Evolutionary conservation across 2,329 filamentous ascomycete genomes (phyloP).

Genomic region (Fusarium globosum): DNA sequence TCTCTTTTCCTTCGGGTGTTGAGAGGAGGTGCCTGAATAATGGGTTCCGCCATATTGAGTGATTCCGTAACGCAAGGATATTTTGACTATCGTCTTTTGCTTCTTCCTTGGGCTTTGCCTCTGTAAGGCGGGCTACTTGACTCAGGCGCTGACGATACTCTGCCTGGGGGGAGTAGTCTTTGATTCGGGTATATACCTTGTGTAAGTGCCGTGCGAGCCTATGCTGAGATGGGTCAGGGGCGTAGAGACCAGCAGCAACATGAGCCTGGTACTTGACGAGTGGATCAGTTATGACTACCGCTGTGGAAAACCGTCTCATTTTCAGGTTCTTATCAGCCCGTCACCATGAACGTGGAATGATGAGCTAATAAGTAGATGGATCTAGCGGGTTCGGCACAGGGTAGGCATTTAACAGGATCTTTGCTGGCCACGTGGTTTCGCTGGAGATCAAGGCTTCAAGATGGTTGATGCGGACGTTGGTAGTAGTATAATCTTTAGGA

Average conservation of each 20-base stretch:
- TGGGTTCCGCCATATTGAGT: conserved; percentile 68
- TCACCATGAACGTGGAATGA: not conserved
- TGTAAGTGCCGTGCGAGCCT: conserved; percentile 80
- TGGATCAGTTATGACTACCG: conserved; percentile 75
- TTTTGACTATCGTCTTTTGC: conserved; percentile 45
- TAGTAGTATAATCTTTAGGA: not conserved
- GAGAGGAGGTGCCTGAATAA: conserved; percentile 70
- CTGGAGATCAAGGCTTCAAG: not conserved
- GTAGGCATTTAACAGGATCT: conserved; percentile 10
- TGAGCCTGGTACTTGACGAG: conserved; percentile 80
- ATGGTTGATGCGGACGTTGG: not conserved
- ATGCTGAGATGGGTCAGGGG: conserved; percentile 77
- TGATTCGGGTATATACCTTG: conserved; percentile 78
- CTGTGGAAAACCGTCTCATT: conserved; percentile 56
- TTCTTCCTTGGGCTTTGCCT: conserved; percentile 43
- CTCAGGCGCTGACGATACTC: conserved; percentile 76
- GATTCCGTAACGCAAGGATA: conserved; percentile 61
- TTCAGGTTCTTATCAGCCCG: not conserved
- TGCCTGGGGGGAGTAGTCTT: conserved; percentile 79
- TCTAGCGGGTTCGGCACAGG: conserved; percentile 1
- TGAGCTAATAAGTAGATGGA: conserved; percentile 14
- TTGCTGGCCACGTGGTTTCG: conserved; percentile 1
- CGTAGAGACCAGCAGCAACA: conserved; percentile 72
- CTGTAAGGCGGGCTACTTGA: conserved; percentile 64
- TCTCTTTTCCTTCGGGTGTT: conserved; percentile 65